Conservation (phyloP, 208 protist species). For the Crithidia sp. region DNA sequence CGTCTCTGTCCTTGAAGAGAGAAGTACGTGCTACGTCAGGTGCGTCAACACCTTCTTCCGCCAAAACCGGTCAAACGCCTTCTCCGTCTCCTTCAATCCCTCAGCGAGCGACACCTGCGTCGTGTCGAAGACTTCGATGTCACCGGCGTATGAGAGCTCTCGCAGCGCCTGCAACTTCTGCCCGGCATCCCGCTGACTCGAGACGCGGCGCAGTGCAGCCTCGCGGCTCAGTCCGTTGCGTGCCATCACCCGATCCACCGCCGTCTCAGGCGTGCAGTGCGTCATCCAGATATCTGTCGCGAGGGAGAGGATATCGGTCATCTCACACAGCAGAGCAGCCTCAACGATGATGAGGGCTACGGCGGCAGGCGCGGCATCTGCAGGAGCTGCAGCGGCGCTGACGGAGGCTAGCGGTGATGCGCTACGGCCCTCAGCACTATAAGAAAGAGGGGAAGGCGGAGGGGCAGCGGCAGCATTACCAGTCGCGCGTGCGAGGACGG, state of each 20-base stretch:
- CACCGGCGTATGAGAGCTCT: conserved; percentile 42
- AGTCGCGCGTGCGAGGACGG: conserved; percentile 4
- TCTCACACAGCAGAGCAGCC: conserved; percentile 76
- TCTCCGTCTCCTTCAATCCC: conserved; percentile 51
- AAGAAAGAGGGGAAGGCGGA: no score
- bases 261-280: conserved; percentile 45
- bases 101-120: conserved; percentile 44
- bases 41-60: conserved; percentile 28
- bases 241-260: conserved; percentile 49
- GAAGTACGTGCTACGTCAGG: conserved; percentile 1
- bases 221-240: conserved; percentile 50
- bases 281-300: conserved; percentile 80
- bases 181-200: conserved; percentile 39
- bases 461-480: background rate
- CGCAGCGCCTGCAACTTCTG: conserved; percentile 38
- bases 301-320: conserved; percentile 25
- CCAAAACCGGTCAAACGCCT: conserved; percentile 62
- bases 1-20: background rate
- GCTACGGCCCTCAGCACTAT: no score
- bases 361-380: background rate
- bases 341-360: conserved; percentile 67
- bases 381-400: no score
- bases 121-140: conserved; percentile 64
- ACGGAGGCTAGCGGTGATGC: no score
- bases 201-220: conserved; percentile 56